phyloP scores from a whole-genome alignment of 2,329 filamentous ascomycete genomes.

The Ambrosiella cleistominuta region DNA sequence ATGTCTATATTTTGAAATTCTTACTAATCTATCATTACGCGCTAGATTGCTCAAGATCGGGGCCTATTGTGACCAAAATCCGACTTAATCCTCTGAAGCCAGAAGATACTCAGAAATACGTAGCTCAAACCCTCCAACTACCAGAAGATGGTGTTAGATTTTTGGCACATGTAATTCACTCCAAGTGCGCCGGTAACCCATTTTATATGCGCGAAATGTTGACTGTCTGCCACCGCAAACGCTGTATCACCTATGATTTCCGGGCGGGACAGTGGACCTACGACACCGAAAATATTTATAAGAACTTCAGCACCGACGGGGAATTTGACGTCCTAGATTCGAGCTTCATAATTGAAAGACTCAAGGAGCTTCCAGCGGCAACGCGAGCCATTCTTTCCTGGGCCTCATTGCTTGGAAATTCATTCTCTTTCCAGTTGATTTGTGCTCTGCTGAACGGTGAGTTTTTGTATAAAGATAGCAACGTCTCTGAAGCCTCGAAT shows the following conservation, averaged over 20 bases:
- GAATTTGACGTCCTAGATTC: conserved; percentile 67
- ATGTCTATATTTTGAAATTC: not conserved
- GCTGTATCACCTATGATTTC: conserved; percentile 85
- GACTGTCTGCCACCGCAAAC: conserved; percentile 67
- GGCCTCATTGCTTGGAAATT: conserved; percentile 66
- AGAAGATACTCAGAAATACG: conserved; percentile 64
- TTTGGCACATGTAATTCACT: conserved; percentile 68
- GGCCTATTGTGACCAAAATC: conserved; percentile 49
- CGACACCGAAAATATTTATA: conserved; percentile 70
- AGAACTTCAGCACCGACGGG: conserved; percentile 62
- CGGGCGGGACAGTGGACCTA: conserved; percentile 66
- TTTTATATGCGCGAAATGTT: conserved; percentile 89
- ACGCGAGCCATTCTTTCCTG: conserved; percentile 70
- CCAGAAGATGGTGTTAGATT: conserved; percentile 55
- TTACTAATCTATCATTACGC: conserved; percentile 16
- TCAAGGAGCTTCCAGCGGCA: conserved; percentile 56
- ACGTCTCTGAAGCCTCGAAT: not conserved
- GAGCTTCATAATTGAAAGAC: conserved; percentile 61
- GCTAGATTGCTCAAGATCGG: conserved; percentile 26
- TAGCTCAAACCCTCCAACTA: conserved; percentile 63
- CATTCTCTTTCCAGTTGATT: conserved; percentile 70
- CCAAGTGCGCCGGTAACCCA: conserved; percentile 74
- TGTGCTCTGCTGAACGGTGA: conserved; percentile 60
- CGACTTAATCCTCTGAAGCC: conserved; percentile 58
- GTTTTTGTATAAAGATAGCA: conserved; percentile 38